Evolutionary conservation across 305 asterid species (phyloP), one percentile per base, ranked within the genome.

Genomic region (Petunia hybrid): DNA sequence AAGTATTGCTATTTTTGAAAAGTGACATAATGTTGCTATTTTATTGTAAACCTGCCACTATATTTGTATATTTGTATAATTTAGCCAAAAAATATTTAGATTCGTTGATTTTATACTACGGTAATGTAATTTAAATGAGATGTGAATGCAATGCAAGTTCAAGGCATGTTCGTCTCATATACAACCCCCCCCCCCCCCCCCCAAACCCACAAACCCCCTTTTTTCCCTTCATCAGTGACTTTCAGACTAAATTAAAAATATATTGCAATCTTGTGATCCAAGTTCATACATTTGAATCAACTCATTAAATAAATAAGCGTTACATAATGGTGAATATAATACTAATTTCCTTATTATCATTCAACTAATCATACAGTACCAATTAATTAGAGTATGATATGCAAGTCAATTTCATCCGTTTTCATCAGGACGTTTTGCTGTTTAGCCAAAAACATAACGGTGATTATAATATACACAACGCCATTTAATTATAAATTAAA

Each of bases 111-210:
- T 69, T 45, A 43, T n/a, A 45, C 4, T 69, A 69, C 43, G 45
- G 3, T 43, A 69, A 22, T 22, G 31, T 22, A 22, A 22, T 22
- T 13, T 43, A 69, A 69, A 65, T 22, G 38, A 14, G 7, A 60
- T 66, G 36, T 40, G 13, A 64, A 66, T 39, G n/a, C 51, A 64
- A 66, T 39, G n/a, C 51, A 66, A 16, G 56, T 69, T 69, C 57
- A 69, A 9, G 40, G 5, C 61, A 70, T 46, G 60, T 31, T 46
- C 14, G 40, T 22, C 73, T 39, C 48, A 65, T 39, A 65, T 4
- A 13, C 48, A 65, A 65, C 31, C 16, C 31, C 31, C 31, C 31
- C 31, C 31, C 31, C 31, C 31, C 31, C 31, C 31, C 31, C 31
- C 31, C 31, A 22, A 22, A 22, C 31, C 31, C 0, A 22, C 31